Evolutionary conservation across 23 red algal species (phyloP).

Genomic region (Gracilaria domingensis): DNA sequence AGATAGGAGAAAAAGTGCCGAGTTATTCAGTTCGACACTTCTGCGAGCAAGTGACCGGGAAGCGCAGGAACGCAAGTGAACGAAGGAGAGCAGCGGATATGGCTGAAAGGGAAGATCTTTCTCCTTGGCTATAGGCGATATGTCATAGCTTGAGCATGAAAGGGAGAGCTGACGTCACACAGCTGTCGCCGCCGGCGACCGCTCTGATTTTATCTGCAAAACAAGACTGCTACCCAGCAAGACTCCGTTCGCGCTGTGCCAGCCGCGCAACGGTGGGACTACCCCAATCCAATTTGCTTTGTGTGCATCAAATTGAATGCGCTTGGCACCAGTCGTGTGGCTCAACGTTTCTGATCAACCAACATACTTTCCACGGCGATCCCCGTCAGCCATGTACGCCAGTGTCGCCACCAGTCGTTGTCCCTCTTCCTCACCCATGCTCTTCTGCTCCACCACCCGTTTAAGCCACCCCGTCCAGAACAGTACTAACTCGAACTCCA

Average conservation of each 20-base stretch:
- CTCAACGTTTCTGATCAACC: not conserved
- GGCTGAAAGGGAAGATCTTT: no score
- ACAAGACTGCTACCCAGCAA: not conserved
- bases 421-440: not conserved
- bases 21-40: not conserved
- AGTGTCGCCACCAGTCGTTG: not conserved
- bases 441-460: not conserved
- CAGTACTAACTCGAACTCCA: not conserved
- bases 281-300: not conserved
- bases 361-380: not conserved
- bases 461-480: not conserved
- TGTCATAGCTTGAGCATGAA: no score
- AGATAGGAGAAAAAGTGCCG: not conserved
- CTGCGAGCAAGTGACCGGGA: not conserved
- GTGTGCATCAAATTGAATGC: not conserved
- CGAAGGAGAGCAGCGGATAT: no score
- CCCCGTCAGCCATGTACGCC: not conserved
- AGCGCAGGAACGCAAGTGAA: not conserved
- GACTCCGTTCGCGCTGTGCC: slow-evolving; percentile 1
- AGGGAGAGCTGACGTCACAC: slow-evolving; percentile 1
- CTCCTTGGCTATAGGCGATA: no score
- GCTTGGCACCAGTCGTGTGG: not conserved
- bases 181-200: not conserved
- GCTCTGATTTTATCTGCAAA: not conserved
- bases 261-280: not conserved